These are phyloP conservation scores for Podaxis sp. DNA, from an alignment of 768 basidiomycete species.

Conservation along the genomic window DNA sequence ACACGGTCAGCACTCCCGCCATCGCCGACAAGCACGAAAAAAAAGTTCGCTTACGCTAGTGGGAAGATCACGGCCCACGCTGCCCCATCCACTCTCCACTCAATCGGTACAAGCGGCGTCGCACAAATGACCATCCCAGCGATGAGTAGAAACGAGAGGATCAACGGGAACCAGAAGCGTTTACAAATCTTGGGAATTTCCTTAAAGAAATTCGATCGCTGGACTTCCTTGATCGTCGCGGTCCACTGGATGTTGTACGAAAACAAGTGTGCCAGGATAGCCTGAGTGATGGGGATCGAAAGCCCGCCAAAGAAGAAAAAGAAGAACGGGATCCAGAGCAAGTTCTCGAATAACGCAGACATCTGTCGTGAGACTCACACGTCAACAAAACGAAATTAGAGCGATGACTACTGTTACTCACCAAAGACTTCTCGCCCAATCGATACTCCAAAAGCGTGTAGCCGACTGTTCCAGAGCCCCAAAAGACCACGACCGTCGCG, in stretches of 20 bases:
- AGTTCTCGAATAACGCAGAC: slow-evolving; percentile 48
- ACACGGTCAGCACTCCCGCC: slow-evolving; percentile 24
- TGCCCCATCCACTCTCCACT: slow-evolving; percentile 52
- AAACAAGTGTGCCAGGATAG: slow-evolving; percentile 62
- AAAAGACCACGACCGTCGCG: slow-evolving; percentile 73
- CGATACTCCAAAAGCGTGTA: slow-evolving; percentile 73
- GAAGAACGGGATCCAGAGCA: slow-evolving; percentile 74
- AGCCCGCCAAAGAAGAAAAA: slow-evolving; percentile 80
- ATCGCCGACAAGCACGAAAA: slow-evolving; percentile 1
- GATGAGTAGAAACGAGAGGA: slow-evolving; percentile 51
- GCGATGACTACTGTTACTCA: slow-evolving; percentile 19
- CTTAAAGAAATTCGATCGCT: slow-evolving; percentile 85
- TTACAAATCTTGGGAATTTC: slow-evolving; percentile 82
- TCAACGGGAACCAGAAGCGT: slow-evolving; percentile 58
- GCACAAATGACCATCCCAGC: slow-evolving; percentile 51
- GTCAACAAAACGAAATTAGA: slow-evolving; percentile 14
- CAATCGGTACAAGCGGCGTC: slow-evolving; percentile 42
- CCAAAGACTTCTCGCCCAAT: slow-evolving; percentile 50
- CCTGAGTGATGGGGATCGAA: slow-evolving; percentile 63
- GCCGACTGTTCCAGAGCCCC: slow-evolving; percentile 67
- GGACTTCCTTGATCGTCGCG: slow-evolving; percentile 74
- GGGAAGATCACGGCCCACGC: slow-evolving; percentile 79
- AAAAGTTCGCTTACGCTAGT: slow-evolving; percentile 39
- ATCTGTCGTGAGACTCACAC: slow-evolving; percentile 29
- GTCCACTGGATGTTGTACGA: slow-evolving; percentile 55